Evolutionary conservation across 2,329 filamentous ascomycete genomes (phyloP), one percentile per base, ranked within the genome.

Genomic region (Sporothrix sp.): DNA sequence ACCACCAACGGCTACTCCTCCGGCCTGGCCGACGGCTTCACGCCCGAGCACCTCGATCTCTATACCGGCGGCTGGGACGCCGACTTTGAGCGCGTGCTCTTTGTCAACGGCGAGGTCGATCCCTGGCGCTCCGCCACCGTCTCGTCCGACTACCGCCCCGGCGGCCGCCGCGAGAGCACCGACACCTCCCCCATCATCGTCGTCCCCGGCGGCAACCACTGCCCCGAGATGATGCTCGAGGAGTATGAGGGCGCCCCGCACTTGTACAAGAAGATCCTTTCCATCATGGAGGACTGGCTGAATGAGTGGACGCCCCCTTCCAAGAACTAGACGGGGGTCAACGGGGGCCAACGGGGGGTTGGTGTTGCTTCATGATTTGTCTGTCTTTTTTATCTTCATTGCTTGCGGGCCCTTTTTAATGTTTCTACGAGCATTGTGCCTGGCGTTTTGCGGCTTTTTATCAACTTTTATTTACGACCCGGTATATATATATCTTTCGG

Each of bases 21-120:
- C 54, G 66, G 64, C 42, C 50, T 65, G 21, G 58, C 56, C 2
- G 40, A 58, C n/a, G 67, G 67, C 54, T 61, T 64, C 58, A 63
- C 62, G 2, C 65, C 66, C 4, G 50, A 56, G 37, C 58, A 64
- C 52, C 63, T 68, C 33, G 67, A 70, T 58, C 46, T 52, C 9
- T 67, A 61, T 52, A 71, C 68, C 0, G 65, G 64, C 18, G 68
- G 68, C 4, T 71, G 68, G 68, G 61, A 69, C 20, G 70, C 68
- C 25, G 61, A 65, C 57, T 62, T 62, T 7, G 64, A 63, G 13
- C 61, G 66, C 9, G 59, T 68, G 20, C 63, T 69, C 58, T 65
- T 67, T 61, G 63, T 65, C 45, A 70, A 71, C 54, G 67, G 68
- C 45, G 57, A 68, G 53, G 61, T 59, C 53, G 68, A 71, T 54